Evolutionary conservation across 106 monocot genomes (phyloP), one percentile per base, ranked within the genome.

Genomic region (Apostasia ramifera): DNA sequence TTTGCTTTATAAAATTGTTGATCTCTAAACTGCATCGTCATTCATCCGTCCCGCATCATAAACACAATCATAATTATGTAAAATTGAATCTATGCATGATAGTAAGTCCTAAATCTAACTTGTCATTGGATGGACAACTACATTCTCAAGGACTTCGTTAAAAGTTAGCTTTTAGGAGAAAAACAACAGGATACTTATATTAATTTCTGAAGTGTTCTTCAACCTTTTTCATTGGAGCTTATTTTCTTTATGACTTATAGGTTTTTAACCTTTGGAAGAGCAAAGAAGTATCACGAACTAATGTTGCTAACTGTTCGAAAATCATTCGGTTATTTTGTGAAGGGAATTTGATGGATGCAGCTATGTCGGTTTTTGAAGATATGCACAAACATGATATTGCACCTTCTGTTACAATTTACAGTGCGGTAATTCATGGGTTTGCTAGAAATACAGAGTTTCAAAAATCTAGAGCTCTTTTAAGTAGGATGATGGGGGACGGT

Each of bases 231-330:
- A 45, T 63, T 73, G 42, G 67, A 8, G 41, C n/a, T 47, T n/a
- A 53, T n/a, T n/a, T 59, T 51, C n/a, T 51, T 2, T 41, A 50
- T 70, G n/a, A 64, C 60, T 37, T 37, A 47, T 71, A 88, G 85
- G 82, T 88, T 51, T 92, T 92, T 82, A 72, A 79, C 57, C 66
- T 38, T 47, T 88, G 85, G 92, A 78, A 77, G 47, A 60, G 68
- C 50, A 92, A 71, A 44, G 85, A 85, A 48, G 66, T 39, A 6
- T 70, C 79, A 11, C 57, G 82, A 66, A 67, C 70, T 5, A 76
- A 63, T 62, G 67, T 48, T 48, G 53, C 61, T 44, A 82, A 89
- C 72, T 89, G 82, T 73, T 61, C 78, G 12, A 83, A 59, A 66
- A 67, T 93, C 50, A 69, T 86, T 44, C 76, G 55, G 14, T 40